Percentiles rank a stretch among this genome's conserved stretches.
These are phyloP conservation scores for Pharnaceum exiguum DNA, from an alignment of 148 eudicot species.

Conservation along the genomic window DNA sequence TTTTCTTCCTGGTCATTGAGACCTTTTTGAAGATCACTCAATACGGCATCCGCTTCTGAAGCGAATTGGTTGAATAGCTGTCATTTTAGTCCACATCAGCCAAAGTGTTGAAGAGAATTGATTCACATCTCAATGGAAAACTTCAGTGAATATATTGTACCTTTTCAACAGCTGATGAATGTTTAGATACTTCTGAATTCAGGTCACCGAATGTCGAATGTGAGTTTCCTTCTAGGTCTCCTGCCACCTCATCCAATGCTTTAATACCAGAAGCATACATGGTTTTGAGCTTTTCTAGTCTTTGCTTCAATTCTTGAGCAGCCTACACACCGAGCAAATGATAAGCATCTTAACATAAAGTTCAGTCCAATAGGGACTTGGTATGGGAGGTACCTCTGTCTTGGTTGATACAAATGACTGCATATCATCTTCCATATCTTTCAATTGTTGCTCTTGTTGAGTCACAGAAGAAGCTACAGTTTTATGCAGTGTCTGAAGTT, in stretches of 20 bases:
- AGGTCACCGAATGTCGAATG: slow-evolving; percentile 57
- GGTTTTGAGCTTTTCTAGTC: slow-evolving; percentile 59
- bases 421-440: slow-evolving; percentile 96
- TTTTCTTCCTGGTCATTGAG: slow-evolving; percentile 75
- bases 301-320: slow-evolving; percentile 67
- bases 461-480: slow-evolving; percentile 77
- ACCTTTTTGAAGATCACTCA: slow-evolving; percentile 74
- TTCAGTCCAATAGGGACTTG: neutral
- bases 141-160: slow-evolving; percentile 27
- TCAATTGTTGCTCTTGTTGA: slow-evolving; percentile 87
- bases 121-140: neutral
- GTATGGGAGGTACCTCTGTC: slow-evolving; percentile 50
- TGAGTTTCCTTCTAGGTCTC: slow-evolving; percentile 81
- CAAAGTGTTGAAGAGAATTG: neutral
- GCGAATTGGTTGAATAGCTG: slow-evolving; percentile 83
- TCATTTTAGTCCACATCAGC: slow-evolving; percentile 18
- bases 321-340: slow-evolving; percentile 45
- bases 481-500: slow-evolving; percentile 86
- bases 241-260: slow-evolving; percentile 72
- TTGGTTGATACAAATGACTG: slow-evolving; percentile 93
- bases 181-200: slow-evolving; percentile 76
- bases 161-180: slow-evolving; percentile 73
- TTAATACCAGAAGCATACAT: slow-evolving; percentile 85
- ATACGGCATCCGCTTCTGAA: slow-evolving; percentile 73
- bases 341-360: slow-evolving; percentile 1